Base-by-base conservation (phyloP, 805 yeast genomes). In the Candida pseudofarinosa region DNA sequence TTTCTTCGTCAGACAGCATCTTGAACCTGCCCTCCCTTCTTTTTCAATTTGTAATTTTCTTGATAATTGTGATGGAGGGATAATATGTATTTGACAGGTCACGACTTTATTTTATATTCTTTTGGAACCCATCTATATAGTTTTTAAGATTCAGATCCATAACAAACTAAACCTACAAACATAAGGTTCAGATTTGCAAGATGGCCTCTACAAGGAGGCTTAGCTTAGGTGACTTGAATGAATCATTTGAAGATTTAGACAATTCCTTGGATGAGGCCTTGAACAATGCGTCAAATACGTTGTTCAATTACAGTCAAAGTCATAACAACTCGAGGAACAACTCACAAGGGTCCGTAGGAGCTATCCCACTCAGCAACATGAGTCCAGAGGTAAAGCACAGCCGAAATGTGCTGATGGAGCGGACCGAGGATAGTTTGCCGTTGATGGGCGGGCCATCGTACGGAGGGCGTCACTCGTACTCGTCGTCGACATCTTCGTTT, bases 191-290 rank as follows among this genome's bases (percentile, higher is more conserved):
- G 19, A 35, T 18, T 17, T 19, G 20, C 19, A 35, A 5, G 3
- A 34, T 31, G 35, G 16, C 42, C 20, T 35, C 44, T 38, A 38
- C 53, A 17, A 34, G 48, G 39, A 39, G 40, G 17, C 23, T 37
- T 23, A 40, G 37, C 14, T 41, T 44, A 13, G 32, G 35, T 23
- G 45, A 37, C 30, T 47, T 47, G 17, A 44, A 44, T 17, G 60
- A 56, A 23, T 67, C 79, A 10, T 72, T 82, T 52, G 88, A 83
- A 51, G 75, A 77, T 49, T 77, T 84, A 55, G 88, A 83, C 55
- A 73, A 70, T 48, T 79, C 85, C 8, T 66, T 82, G 44, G 85
- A 81, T 52, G 79, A 79, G 38, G 91, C 88, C 1, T 64, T 84
- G 49, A 79, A 79, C 46, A 65, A 61, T 54, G 69, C 68, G 50